A percentile compares a stretch with the other conserved stretches of the same genome.
These are phyloP conservation scores for Chenopodium berlandieri DNA, from an alignment of 148 eudicot genomes.

Conservation along the genomic window DNA sequence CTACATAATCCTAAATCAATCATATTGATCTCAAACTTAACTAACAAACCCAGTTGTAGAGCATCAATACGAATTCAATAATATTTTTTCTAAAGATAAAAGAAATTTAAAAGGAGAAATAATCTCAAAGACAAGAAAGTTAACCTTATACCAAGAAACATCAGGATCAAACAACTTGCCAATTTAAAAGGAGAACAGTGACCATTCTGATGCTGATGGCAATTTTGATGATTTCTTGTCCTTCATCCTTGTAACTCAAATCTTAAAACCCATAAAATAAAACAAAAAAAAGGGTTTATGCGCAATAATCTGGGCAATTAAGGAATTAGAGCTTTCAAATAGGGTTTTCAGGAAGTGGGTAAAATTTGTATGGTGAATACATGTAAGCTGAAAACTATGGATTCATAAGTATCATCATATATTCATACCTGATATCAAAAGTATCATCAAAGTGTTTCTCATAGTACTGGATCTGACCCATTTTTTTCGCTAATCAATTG, in stretches of 20 bases:
- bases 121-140: neutral
- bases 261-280: neutral
- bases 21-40: neutral
- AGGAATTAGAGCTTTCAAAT: neutral
- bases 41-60: constrained; percentile 1
- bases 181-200: constrained; percentile 69
- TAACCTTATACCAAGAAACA: constrained; percentile 96
- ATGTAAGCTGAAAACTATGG: neutral
- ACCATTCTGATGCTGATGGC: constrained; percentile 44
- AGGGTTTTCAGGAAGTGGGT: constrained; percentile 4
- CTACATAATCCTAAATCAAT: neutral
- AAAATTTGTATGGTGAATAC: neutral
- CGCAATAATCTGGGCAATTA: too few relatives aligned
- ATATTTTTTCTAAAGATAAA: neutral
- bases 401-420: too few relatives aligned
- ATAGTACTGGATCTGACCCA: too few relatives aligned
- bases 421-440: too few relatives aligned
- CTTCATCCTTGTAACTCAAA: constrained; percentile 35
- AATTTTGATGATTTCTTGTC: constrained; percentile 59
- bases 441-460: too few relatives aligned
- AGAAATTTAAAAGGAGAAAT: neutral
- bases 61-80: neutral
- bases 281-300: too few relatives aligned
- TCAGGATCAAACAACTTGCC: constrained; percentile 85
- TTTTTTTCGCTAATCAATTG: too few relatives aligned